These are phyloP conservation scores for Fonsecaea multimorphosa DNA, from an alignment of 2,329 filamentous ascomycete genomes.

Conservation along the genomic window DNA sequence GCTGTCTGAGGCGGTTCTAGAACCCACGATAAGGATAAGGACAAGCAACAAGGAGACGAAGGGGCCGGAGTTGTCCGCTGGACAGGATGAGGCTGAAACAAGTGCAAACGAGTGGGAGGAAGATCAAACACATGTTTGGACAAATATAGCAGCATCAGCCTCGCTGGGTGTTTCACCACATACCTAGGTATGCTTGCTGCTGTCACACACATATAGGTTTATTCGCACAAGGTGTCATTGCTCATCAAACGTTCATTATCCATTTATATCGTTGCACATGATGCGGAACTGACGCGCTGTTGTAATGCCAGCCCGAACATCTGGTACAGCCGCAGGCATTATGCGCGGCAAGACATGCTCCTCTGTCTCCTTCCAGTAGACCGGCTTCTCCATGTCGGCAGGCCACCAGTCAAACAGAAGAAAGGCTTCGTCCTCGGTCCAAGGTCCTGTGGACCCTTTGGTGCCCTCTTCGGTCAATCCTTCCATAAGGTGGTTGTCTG, in stretches of 20 bases:
- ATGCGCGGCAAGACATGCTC: not conserved
- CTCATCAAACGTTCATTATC: conserved; percentile 28
- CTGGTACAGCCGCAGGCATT: not conserved
- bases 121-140: not conserved
- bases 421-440: conserved; percentile 38
- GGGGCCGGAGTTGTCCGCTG: not conserved
- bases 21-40: not conserved
- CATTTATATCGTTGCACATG: conserved; percentile 33
- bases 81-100: not conserved
- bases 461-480: not conserved
- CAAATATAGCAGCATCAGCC: not conserved
- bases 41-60: not conserved
- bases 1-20: too few relatives aligned
- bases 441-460: conserved; percentile 38
- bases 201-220: not conserved
- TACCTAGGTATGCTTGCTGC: not conserved
- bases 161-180: not conserved
- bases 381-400: conserved; percentile 30
- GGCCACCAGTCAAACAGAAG: conserved; percentile 40
- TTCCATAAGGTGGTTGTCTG: not conserved
- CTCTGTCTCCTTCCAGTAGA: conserved; percentile 21
- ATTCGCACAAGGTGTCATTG: conserved; percentile 12
- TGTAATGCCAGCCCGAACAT: conserved; percentile 27
- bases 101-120: too few relatives aligned
- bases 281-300: conserved; percentile 33